Conservation (phyloP, 768 basidiomycete species). For the Tricholoma sp. region DNA sequence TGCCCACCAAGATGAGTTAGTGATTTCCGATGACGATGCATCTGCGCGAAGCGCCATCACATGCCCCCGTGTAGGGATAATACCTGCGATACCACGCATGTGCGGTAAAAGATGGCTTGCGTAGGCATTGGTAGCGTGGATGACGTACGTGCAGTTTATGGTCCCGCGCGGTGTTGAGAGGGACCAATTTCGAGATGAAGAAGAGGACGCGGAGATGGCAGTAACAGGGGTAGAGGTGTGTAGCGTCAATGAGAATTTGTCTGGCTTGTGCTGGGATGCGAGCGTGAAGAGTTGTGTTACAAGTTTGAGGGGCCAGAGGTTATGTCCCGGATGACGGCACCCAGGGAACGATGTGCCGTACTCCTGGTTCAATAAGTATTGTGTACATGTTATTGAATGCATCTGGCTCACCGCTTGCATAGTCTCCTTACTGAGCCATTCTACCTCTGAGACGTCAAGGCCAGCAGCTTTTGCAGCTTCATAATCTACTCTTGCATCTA, state of each 20-base stretch:
- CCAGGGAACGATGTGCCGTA: conserved; percentile 50
- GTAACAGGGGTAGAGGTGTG: conserved; percentile 75
- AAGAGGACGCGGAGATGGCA: conserved; percentile 24
- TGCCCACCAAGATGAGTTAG: conserved; percentile 42
- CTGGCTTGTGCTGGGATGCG: conserved; percentile 23
- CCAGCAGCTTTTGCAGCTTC: conserved; percentile 52
- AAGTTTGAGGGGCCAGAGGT: conserved; percentile 80
- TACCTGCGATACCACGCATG: conserved; percentile 45
- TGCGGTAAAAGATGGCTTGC: conserved; percentile 71
- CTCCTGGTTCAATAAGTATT: conserved; percentile 15
- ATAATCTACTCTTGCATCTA: conserved; percentile 36
- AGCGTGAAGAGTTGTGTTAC: conserved; percentile 59
- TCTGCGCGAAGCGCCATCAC: conserved; percentile 39
- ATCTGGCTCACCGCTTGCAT: conserved; percentile 39
- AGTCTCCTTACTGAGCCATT: conserved; percentile 44
- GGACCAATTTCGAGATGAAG: conserved; percentile 38
- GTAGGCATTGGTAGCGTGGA: conserved; percentile 89
- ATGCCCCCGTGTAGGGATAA: conserved; percentile 74
- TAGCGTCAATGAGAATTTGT: conserved; percentile 41
- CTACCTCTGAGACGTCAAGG: conserved; percentile 35
- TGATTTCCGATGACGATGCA: conserved; percentile 33
- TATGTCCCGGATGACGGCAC: conserved; percentile 48
- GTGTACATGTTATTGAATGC: background rate
- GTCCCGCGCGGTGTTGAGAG: conserved; percentile 62
- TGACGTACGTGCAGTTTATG: conserved; percentile 54